Evolutionary conservation across 805 yeast species (phyloP).

Genomic region (Candida vaughaniae): DNA sequence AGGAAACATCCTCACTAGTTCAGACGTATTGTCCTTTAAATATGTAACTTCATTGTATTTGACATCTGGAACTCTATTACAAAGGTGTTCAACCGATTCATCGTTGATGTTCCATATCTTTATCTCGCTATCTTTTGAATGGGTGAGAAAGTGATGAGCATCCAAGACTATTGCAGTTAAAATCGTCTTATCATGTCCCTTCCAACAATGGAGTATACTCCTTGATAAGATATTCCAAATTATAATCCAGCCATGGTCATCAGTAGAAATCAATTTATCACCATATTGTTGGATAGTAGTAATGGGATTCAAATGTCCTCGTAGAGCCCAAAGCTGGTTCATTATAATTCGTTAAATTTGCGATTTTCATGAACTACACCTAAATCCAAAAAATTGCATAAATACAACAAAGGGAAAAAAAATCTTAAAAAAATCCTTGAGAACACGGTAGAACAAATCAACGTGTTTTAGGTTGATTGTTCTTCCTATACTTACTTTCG

Average conservation of each 20-base stretch:
- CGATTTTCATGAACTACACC: too few relatives aligned
- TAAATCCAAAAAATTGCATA: too few relatives aligned
- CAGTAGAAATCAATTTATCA: slow-evolving; percentile 47
- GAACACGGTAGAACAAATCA: background rate
- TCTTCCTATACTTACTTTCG: too few relatives aligned
- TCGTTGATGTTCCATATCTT: slow-evolving; percentile 43
- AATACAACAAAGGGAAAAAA: background rate
- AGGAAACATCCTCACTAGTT: slow-evolving; percentile 9
- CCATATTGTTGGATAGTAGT: slow-evolving; percentile 7
- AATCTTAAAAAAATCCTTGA: background rate
- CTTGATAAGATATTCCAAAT: slow-evolving; percentile 64
- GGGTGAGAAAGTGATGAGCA: slow-evolving; percentile 45
- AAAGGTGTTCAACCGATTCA: background rate
- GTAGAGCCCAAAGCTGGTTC: slow-evolving; percentile 14
- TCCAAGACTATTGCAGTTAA: slow-evolving; percentile 42
- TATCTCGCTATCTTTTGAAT: slow-evolving; percentile 62
- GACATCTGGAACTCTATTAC: slow-evolving; percentile 9
- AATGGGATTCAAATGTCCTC: slow-evolving; percentile 14
- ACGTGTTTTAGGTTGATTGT: too few relatives aligned
- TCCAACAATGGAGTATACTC: slow-evolving; percentile 58
- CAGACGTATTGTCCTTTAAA: slow-evolving; percentile 23
- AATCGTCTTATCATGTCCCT: slow-evolving; percentile 55
- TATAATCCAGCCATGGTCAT: slow-evolving; percentile 59
- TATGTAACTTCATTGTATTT: slow-evolving; percentile 15
- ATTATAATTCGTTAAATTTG: too few relatives aligned